phyloP scores from a whole-genome alignment of 129 eudicot species.

The Scalesia atractyloides region DNA sequence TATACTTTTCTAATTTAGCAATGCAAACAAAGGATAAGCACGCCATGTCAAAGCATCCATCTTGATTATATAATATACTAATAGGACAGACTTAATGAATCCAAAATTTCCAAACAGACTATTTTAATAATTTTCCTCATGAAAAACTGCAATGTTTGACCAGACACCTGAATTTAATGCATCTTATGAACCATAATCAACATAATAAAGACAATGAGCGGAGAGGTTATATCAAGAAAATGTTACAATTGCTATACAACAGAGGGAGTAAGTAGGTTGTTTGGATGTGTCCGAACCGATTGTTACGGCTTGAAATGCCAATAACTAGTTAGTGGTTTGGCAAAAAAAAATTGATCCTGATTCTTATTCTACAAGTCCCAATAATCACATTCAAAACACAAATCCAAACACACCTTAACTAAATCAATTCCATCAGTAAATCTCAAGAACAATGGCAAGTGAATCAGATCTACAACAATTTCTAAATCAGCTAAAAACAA shows the following conservation, averaged over 20 bases:
- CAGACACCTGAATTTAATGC: background rate
- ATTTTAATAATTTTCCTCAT: background rate
- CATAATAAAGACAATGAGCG: background rate
- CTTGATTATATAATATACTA: constrained; percentile 13
- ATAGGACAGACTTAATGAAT: background rate
- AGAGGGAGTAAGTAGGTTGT: background rate
- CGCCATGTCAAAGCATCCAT: constrained; percentile 4
- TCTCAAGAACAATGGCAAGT: background rate
- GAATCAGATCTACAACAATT: background rate
- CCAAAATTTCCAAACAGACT: constrained; percentile 1
- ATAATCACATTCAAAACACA: background rate
- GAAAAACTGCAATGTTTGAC: constrained; percentile 14
- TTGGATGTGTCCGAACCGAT: background rate
- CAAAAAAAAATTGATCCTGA: background rate
- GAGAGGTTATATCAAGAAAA: background rate
- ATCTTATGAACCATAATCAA: background rate
- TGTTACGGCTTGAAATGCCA: background rate
- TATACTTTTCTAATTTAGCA: background rate
- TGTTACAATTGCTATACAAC: no score
- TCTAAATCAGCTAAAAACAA: background rate
- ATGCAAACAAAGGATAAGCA: constrained; percentile 9
- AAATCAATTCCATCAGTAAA: background rate
- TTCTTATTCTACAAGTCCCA: background rate
- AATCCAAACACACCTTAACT: background rate
- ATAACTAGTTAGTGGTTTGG: constrained; percentile 4